Percentiles rank a stretch among this genome's conserved stretches.
These are phyloP conservation scores for Limnomonas spitsbergensis DNA, from an alignment of 139 green algal genomes.

Conservation along the genomic window DNA sequence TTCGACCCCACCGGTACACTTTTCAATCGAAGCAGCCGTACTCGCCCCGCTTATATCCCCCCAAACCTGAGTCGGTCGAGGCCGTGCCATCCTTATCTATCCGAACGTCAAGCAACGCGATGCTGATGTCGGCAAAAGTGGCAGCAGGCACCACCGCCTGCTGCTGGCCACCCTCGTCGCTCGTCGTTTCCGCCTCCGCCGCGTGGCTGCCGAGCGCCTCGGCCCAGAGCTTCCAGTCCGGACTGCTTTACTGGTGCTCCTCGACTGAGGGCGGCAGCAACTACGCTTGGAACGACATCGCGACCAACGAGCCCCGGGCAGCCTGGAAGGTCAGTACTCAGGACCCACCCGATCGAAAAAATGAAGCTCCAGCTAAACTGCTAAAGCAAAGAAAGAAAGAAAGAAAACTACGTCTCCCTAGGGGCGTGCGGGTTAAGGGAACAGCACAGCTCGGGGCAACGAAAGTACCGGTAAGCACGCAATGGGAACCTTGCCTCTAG, in stretches of 20 bases:
- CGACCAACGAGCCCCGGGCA: not conserved
- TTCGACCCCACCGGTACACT: too few species aligned
- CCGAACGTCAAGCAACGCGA: not conserved
- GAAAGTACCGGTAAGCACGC: not conserved
- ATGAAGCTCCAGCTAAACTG: too few species aligned
- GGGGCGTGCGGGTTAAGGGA: not conserved
- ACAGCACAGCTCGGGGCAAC: not conserved
- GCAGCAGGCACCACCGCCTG: not conserved
- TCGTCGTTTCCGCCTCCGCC: not conserved
- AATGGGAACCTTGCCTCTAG: too few species aligned
- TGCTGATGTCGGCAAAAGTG: not conserved
- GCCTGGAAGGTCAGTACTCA: not conserved
- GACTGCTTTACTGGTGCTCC: slow-evolving; percentile 16
- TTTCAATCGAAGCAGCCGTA: too few species aligned
- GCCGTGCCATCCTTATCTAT: not conserved
- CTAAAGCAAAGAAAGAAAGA: too few species aligned
- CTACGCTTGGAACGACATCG: not conserved
- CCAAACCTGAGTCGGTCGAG: not conserved
- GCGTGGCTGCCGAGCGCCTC: not conserved
- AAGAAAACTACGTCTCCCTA: slow-evolving; percentile 1
- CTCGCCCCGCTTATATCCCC: too few species aligned
- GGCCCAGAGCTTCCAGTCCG: not conserved
- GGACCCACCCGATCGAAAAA: not conserved
- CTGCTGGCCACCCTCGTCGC: not conserved
- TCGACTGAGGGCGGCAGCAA: not conserved